Evolutionary conservation across 331 rosid species (phyloP), one percentile per base, ranked within the genome.

Genomic region (Malus hybrid): DNA sequence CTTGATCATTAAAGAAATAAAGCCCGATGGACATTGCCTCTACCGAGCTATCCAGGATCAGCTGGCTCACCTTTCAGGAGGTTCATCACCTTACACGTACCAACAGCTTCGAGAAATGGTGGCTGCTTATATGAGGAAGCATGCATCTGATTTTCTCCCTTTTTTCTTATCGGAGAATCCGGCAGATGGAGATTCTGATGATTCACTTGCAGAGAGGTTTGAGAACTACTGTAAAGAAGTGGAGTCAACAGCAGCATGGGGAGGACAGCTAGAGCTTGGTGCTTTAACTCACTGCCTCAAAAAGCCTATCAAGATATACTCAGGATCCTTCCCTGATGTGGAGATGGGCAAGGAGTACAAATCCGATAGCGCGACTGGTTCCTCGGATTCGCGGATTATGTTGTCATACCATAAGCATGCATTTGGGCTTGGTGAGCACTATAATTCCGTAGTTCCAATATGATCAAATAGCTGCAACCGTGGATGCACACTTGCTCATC

Each of bases 11-110:
- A 77, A 71, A 56, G 93, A 92, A 79, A 92, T 94, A 79, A 94
- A 94, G 86, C 99, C 99, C 1, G 99, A 94, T 44, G 97, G 99
- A 27, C 99, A 94, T 81, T 94, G 99, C 77, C 97, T 94, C 77
- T 94, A 90, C 80, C 87, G 99, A 76, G 97, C 99, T 50, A 86
- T 92, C 36, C 93, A 92, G 83, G 81, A 88, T 85, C 99, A 94
- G 84, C 85, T 94, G 27, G 85, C 86, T 60, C 60, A 74, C 74
- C 75, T 83, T 28, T 86, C 86, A 0, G 85, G 95, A 50, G 93
- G 92, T 18, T 79, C 78, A 63, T 91, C 93, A 19, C 90, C 95
- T 39, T 79, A 85, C 69, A 87, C 86, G 19, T 92, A 56, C 82
- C 92, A 91, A 86, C 85, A 92, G 59, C 97, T 94, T 78, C 85